Base-by-base conservation (phyloP, 805 yeast species). In the Saturnispora gosingensis region DNA sequence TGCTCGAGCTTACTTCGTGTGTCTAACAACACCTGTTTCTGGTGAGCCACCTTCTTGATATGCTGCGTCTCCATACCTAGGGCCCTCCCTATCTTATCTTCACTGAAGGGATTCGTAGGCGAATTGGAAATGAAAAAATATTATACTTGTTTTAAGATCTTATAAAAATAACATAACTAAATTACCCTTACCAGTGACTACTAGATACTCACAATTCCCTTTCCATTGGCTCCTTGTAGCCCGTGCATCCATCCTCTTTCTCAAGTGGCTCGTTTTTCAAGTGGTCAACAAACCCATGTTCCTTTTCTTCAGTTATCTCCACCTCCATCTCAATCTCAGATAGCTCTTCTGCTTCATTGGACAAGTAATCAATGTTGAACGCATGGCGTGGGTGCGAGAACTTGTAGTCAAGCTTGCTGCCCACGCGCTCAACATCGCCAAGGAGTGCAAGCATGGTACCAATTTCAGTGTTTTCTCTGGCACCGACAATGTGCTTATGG, bases 391-490 rank as follows among this genome's bases (percentile, higher is more conserved):
- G 25, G n/a, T n/a, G 45, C 18, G 27, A 25, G 24, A 35, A 50
- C 25, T 50, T 38, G 32, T 50, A 45, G 22, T 45, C 45, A 35
- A 45, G 11, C 24, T 18, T n/a, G 24, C 39, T 35, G 9, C 51
- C 51, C 18, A 49, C 15, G 18, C 25, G 13, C 3, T 50, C 18
- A 7, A 48, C 49, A 22, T 27, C 54, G 15, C 50, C 50, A 8
- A 48, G 15, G 3, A n/a, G n/a, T 45, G 76, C 85, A 82, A 89
- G 75, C 63, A 83, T 87, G 25, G 72, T 62, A 4, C 97, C 97
- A 54, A 90, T 77, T 59, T 88, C 97, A 40, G 73, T 88, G 68
- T 91, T 90, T 69, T 90, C 97, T 61, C 80, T 87, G 66, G 83
- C 85, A 6, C 97, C 97, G 30, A 75, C 76, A 50, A 89, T 71